Percentiles rank a stretch among this genome's conserved stretches.
Evolutionary conservation across 768 basidiomycete genomes (phyloP).

Genomic region (Phlebiopsis flavidoalba): DNA sequence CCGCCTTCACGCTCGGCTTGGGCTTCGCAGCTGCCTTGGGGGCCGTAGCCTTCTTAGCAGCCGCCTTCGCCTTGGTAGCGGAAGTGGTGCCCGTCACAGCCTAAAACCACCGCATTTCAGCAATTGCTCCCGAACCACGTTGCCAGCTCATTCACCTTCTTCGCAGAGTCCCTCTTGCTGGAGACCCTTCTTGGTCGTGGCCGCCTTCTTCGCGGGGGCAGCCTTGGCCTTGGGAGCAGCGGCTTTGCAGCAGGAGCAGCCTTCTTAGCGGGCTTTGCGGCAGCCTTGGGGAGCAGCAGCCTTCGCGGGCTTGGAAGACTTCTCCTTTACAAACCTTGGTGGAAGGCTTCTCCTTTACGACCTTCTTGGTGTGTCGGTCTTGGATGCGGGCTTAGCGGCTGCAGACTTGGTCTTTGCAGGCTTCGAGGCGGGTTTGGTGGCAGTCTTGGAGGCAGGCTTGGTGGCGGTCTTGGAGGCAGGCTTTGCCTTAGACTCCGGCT

Average conservation of each 20-base stretch:
- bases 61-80: slow-evolving; percentile 25
- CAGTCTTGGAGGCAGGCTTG: slow-evolving; percentile 10
- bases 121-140: not conserved
- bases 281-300: slow-evolving; percentile 17
- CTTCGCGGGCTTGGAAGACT: slow-evolving; percentile 23
- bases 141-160: slow-evolving; percentile 46
- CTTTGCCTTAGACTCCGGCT: slow-evolving; percentile 28
- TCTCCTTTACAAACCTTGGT: slow-evolving; percentile 18
- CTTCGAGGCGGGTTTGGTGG: slow-evolving; percentile 17
- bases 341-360: slow-evolving; percentile 17
- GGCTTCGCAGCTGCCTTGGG: not conserved
- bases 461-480: slow-evolving; percentile 22
- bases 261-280: slow-evolving; percentile 24
- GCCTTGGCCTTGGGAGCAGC: slow-evolving; percentile 20
- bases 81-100: slow-evolving; percentile 45
- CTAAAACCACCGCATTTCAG: slow-evolving; percentile 27
- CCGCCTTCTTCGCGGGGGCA: slow-evolving; percentile 33
- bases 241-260: slow-evolving; percentile 14
- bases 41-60: slow-evolving; percentile 19
- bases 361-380: slow-evolving; percentile 26
- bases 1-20: slow-evolving; percentile 7
- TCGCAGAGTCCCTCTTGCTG: slow-evolving; percentile 49
- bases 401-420: slow-evolving; percentile 21
- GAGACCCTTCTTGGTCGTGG: slow-evolving; percentile 31
- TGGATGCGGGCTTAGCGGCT: slow-evolving; percentile 24